Evolutionary conservation across 192 early-diverging fungal species (phyloP).

Genomic region (Umbelopsis sp.): DNA sequence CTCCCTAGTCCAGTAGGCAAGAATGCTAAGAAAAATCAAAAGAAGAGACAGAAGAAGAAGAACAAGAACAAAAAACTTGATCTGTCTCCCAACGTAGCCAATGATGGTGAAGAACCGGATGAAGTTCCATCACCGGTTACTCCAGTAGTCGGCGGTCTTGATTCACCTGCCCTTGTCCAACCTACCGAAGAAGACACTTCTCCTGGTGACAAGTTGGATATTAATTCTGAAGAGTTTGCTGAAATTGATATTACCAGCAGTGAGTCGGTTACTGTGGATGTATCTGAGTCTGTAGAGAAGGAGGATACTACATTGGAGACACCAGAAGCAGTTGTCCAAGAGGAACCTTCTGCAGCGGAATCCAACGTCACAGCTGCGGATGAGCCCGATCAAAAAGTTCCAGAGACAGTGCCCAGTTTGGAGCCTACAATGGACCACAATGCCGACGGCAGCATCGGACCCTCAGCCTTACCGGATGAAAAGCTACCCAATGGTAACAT

Average conservation of each 20-base stretch:
- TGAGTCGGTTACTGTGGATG: not conserved
- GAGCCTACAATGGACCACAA: not conserved
- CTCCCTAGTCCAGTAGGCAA: not conserved
- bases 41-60: slow-evolving; percentile 11
- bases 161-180: too few species aligned
- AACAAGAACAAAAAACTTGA: not conserved
- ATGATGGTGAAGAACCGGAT: not conserved
- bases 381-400: not conserved
- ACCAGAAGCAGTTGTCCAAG: not conserved
- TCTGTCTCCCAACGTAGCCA: not conserved
- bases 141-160: not conserved
- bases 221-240: slow-evolving; percentile 8
- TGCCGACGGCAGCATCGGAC: not conserved
- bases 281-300: not conserved
- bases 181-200: not conserved
- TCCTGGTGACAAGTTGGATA: not conserved
- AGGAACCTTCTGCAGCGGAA: not conserved
- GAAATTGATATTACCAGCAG: not conserved
- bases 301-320: not conserved
- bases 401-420: not conserved
- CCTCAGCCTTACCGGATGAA: too few species aligned
- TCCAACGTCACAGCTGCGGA: not conserved
- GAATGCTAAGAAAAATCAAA: slow-evolving; percentile 8
- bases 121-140: not conserved
- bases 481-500: too few species aligned